Evolutionary conservation across 1,284 basidiomycete species (phyloP).

Genomic region (Heterobasidion irregulare): DNA sequence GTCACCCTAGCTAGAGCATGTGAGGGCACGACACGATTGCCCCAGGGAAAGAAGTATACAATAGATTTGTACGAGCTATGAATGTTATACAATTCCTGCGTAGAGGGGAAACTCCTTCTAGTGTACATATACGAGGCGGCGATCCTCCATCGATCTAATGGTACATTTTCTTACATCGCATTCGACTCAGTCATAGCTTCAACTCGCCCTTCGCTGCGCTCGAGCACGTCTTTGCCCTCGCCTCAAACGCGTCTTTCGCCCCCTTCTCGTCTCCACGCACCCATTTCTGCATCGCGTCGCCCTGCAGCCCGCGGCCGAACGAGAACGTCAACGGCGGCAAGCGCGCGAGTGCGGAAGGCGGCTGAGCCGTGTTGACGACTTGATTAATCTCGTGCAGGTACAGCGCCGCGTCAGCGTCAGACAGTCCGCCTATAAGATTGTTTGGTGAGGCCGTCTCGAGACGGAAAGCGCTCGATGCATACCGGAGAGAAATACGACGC

Average conservation of each 20-base stretch:
- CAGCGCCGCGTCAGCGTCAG: conserved; percentile 25
- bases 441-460: background rate
- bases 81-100: too few relatives aligned
- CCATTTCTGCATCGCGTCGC: conserved; percentile 39
- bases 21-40: background rate
- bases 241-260: conserved; percentile 29
- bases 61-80: too few relatives aligned
- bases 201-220: conserved; percentile 27
- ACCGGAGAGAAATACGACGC: conserved; percentile 44
- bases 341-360: conserved; percentile 24
- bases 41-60: background rate
- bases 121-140: background rate
- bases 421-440: conserved; percentile 28
- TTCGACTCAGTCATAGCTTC: background rate
- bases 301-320: conserved; percentile 41
- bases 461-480: conserved; percentile 4
- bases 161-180: background rate
- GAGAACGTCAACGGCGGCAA: conserved; percentile 39
- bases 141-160: too few relatives aligned
- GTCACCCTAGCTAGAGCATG: conserved; percentile 41
- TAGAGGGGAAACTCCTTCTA: background rate
- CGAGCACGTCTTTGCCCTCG: conserved; percentile 33
- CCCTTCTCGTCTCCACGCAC: conserved; percentile 31
- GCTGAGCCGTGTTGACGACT: conserved; percentile 22
- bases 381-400: conserved; percentile 32